Percentiles rank a stretch among this genome's conserved stretches.
phyloP scores from a whole-genome alignment of 768 basidiomycete species.

The Dictyophora rubrovolvata region DNA sequence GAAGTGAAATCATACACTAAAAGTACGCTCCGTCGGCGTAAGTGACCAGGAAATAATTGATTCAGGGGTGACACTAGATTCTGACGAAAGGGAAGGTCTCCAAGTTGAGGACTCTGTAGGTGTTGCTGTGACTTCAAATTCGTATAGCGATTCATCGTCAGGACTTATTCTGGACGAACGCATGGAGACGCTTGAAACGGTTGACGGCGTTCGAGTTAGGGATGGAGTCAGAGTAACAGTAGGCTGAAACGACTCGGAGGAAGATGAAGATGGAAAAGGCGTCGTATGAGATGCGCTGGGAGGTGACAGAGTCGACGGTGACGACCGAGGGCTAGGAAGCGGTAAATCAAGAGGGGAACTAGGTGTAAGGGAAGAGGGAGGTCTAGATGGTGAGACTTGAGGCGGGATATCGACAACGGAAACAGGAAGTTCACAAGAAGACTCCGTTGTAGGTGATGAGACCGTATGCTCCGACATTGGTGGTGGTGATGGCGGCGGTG shows the following conservation, averaged over 20 bases:
- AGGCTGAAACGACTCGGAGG: neutral
- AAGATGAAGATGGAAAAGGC: neutral
- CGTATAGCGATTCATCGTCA: constrained; percentile 2
- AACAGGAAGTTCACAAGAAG: neutral
- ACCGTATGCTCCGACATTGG: constrained; percentile 1
- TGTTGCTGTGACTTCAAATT: neutral
- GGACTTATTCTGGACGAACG: constrained; percentile 6
- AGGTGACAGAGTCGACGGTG: neutral
- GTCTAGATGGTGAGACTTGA: neutral
- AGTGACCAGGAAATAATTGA: neutral
- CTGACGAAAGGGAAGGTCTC: neutral
- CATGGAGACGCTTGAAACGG: constrained; percentile 8
- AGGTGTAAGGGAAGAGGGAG: constrained; percentile 2
- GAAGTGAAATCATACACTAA: neutral
- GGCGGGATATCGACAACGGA: neutral
- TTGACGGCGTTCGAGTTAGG: constrained; percentile 1
- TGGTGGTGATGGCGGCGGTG: neutral
- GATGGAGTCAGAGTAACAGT: neutral
- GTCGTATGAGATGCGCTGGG: neutral
- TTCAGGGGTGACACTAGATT: constrained; percentile 5
- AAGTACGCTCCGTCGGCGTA: neutral
- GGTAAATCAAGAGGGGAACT: neutral
- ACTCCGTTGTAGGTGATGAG: neutral
- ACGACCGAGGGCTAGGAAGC: neutral
- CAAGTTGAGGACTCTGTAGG: neutral